Percentiles rank a stretch among this genome's conserved stretches.
These are phyloP conservation scores for Plasmodium billcollinsi DNA, from an alignment of 169 alveolate genomes.

Conservation along the genomic window DNA sequence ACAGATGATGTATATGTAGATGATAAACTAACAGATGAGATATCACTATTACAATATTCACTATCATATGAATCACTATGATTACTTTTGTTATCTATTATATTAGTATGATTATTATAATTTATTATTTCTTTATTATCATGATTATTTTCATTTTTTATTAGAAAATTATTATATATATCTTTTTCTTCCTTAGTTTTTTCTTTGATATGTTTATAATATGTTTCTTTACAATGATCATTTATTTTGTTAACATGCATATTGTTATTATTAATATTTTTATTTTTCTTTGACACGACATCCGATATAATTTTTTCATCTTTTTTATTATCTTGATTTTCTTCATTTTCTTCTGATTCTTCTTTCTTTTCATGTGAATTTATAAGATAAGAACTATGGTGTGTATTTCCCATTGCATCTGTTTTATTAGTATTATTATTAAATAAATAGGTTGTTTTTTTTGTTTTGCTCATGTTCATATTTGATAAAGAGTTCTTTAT, in stretches of 20 bases:
- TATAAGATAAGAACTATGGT: background rate
- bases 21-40: no score
- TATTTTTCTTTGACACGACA: background rate
- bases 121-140: background rate
- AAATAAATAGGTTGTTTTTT: background rate
- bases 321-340: background rate
- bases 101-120: no score
- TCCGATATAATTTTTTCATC: background rate
- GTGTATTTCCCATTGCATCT: background rate
- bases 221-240: background rate
- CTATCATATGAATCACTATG: background rate
- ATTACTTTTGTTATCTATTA: background rate
- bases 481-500: background rate
- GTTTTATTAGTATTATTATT: background rate
- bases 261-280: background rate
- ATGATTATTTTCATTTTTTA: background rate
- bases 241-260: background rate
- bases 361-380: slow-evolving; percentile 6
- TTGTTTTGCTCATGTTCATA: background rate
- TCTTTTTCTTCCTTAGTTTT: background rate
- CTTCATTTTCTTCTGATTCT: slow-evolving; percentile 7
- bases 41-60: no score
- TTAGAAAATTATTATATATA: background rate
- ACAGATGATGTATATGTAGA: background rate
- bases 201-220: background rate